phyloP scores from a whole-genome alignment of 257 asterid species.

The Prunella vulgaris region DNA sequence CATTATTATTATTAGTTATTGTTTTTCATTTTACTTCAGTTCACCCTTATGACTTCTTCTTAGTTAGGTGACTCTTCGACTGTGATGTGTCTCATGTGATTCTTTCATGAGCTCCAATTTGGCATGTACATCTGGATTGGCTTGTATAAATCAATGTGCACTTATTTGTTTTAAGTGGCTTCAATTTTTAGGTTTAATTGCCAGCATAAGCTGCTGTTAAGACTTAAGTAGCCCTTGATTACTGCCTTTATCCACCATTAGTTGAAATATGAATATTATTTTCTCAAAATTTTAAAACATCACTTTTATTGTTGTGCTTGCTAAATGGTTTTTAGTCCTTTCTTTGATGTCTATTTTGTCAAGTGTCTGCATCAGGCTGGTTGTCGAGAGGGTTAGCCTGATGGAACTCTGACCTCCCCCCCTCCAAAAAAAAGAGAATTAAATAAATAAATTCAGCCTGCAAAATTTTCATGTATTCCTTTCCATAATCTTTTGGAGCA shows the following conservation, averaged over 20 bases:
- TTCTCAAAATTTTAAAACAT: not conserved
- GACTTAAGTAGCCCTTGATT: conserved; percentile 1
- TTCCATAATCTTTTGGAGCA: no score
- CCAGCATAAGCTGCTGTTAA: conserved; percentile 10
- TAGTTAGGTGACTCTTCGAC: not conserved
- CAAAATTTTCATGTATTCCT: not conserved
- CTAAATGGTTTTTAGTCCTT: not conserved
- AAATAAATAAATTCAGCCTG: no score
- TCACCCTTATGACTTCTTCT: not conserved
- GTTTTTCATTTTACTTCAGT: not conserved
- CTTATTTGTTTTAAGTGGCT: conserved; percentile 5
- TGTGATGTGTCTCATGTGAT: not conserved
- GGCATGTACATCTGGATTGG: conserved; percentile 12
- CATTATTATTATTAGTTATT: conserved; percentile 23
- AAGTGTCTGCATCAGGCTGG: not conserved
- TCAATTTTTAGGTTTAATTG: not conserved
- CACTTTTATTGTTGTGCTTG: not conserved
- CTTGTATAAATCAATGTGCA: not conserved
- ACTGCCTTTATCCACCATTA: not conserved
- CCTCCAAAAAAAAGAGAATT: no score
- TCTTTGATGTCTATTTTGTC: not conserved
- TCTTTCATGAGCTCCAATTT: not conserved
- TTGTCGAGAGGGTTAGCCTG: not conserved
- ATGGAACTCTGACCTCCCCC: not conserved
- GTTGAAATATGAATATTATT: not conserved